These are phyloP conservation scores for Magnaporthales sp. DNA, from an alignment of 2,329 filamentous ascomycete species.

Conservation along the genomic window DNA sequence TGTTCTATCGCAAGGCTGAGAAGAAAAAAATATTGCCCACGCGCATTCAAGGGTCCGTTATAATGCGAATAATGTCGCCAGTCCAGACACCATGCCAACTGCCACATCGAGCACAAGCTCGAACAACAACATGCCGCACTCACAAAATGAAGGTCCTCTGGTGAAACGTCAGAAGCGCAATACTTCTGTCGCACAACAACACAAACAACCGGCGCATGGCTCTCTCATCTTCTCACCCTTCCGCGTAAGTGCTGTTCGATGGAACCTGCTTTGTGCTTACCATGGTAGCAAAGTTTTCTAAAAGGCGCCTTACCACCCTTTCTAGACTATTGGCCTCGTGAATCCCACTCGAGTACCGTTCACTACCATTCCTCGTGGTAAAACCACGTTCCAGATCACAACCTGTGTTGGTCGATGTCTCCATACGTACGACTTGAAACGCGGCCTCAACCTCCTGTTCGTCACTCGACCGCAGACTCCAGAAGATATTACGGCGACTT, in stretches of 20 bases:
- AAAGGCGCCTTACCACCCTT: neutral
- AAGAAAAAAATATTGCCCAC: neutral
- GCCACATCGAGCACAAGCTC: neutral
- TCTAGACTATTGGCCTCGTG: conserved; percentile 81
- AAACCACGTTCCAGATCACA: conserved; percentile 94
- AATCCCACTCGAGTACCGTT: conserved; percentile 89
- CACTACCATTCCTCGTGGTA: conserved; percentile 78
- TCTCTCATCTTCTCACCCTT: conserved; percentile 91
- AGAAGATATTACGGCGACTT: conserved; percentile 73
- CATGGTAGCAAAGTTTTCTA: neutral
- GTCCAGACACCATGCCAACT: neutral
- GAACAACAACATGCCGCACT: conserved; percentile 41
- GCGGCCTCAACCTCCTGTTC: conserved; percentile 86
- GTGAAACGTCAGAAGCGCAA: conserved; percentile 70
- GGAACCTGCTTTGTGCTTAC: neutral
- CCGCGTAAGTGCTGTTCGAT: conserved; percentile 51
- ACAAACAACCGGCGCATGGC: conserved; percentile 26
- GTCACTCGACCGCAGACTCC: conserved; percentile 87
- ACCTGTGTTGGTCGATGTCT: conserved; percentile 85
- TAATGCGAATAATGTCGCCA: neutral
- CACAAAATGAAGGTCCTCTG: conserved; percentile 51
- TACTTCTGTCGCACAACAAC: conserved; percentile 19
- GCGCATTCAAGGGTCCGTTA: neutral
- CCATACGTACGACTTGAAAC: conserved; percentile 91
- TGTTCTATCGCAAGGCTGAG: neutral